Base-by-base conservation (phyloP, 2,329 filamentous ascomycete genomes). In the Aureobasidium sp. region DNA sequence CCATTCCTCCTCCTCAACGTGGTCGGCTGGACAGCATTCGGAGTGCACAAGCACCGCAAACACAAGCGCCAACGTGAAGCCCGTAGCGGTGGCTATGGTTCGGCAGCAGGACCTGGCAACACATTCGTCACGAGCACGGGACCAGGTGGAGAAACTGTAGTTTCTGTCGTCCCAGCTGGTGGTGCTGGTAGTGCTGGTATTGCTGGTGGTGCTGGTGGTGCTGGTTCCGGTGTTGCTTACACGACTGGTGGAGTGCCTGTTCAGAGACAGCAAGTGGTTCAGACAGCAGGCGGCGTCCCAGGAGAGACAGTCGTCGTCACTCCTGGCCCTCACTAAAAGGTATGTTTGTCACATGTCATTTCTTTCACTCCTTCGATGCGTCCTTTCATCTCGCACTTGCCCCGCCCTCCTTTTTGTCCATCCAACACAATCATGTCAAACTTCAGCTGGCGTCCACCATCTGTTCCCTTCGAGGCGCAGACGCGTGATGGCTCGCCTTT, bases 401-500 rank as follows among this genome's bases (percentile, higher is more conserved):
- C 51, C 25, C 51, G 23, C 21, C 53, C 37, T 45, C 40, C 40
- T 19, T 40, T 35, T 27, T 31, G 11, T 45, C 9, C 38, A 23
- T 15, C 40, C 38, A 45, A 57, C 35, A 45, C 29, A 35, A 57
- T 25, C 27, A 45, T 46, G 40, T 57, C 53, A 46, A 55, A 31
- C 25, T 55, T 57, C 40, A 57, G 51, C 29, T 57, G 53, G 53
- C 53, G 40, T 25, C 38, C 40, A 4, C 53, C 40, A 11, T 33
- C 37, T 37, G 37, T 60, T 19, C 60, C 60, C n/a, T 61, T 61
- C 15, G 60, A 50, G 17, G 60, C 49, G 21, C 43, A 55, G 23
- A 61, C 50, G 13, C 50, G 60, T 23, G 42, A 35, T 11, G 60
- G 60, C 13, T 31, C 31, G n/a, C 60, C 60, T 6, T 61, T 61